Evolutionary conservation across 176 grass and related monocot species (phyloP), one percentile per base, ranked within the genome.

Genomic region (Musa schizocarpa): DNA sequence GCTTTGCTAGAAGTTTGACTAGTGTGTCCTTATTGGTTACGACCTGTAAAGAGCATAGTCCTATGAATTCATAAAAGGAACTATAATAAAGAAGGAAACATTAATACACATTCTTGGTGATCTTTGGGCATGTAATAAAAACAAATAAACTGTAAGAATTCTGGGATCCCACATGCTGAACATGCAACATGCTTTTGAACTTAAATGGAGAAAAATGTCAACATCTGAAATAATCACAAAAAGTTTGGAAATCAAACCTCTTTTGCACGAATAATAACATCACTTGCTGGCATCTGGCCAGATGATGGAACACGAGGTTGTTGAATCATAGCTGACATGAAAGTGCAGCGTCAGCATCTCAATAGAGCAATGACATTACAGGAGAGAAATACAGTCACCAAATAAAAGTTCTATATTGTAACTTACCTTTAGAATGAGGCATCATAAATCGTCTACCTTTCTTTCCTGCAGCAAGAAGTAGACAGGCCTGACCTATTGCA

Each of bases 381-480:
- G 9, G 67, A 19, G 54, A 53, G 56, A 78, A 79, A 79, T 8
- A 21, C 34, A 11, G 21, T 53, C 63, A 75, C 11, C 48, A 52
- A 50, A 73, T 73, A 56, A 77, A 50, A 75, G 10, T 52, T 50
- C 3, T 21, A 71, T 52, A 62, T 79, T 11, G 54, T 24, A 72
- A 75, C 59, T 78, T 81, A 94, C 95, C 91, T 87, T 82, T 85
- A 19, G 88, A 83, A 92, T 91, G 86, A 73, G 90, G 95, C 73
- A 99, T 87, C 91, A 94, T 94, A 87, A 90, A 99, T 16, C 95
- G 90, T 86, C 88, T 93, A 74, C 95, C 95, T 85, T 99, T 99
- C 61, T 86, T 94, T 68, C 95, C 95, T 82, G 95, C 95, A 27
- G 95, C 88, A 87, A 94, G 88, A 57, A 99, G 80, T 78, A 99